Evolutionary conservation across 192 early-diverging fungal species (phyloP), one percentile per base, ranked within the genome.

Genomic region (Coemansia erecta): DNA sequence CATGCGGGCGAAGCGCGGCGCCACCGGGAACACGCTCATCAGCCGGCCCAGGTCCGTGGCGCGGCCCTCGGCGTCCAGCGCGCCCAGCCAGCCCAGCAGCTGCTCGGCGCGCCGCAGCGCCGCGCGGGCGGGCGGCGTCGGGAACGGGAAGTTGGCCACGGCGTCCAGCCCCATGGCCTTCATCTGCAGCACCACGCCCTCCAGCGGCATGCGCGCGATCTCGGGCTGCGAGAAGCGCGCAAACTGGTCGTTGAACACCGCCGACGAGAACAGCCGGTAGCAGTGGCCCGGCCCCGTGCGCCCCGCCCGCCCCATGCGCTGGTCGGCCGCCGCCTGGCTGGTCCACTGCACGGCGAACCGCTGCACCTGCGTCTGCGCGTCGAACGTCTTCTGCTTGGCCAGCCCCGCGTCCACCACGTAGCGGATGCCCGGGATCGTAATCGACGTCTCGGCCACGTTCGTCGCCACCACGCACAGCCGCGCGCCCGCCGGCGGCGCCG

Each of bases 391-490:
- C 65, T 93, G 91, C 65, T 99, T 99, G 14, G 87, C 91, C 61
- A 97, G 95, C 17, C 95, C 97, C 15, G 88, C 84, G 72, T 99
- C 97, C 7, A 99, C 89, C 4, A 99, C 97, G 64, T 98, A 97
- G 17, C 87, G 85, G 57, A 99, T 90, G 24, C 89, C 90, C 8
- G 97, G 95, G 39, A 99, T 98, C 3, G 97, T 99, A 18, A 99
- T 85, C 12, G 92, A 94, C 0, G 97, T 99, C 81, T 99, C 97
- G n/a, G 97, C 97, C 5, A 99, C 93, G 65, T 99, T 98, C 48
- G 97, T 99, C 7, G 95, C 95, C 15, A 99, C 83, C 11, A 99
- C 93, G 65, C 93, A 94, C 17, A 98, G 79, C 13, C 97, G 86
- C 14, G 86, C 85, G 33, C 95, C 95, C 14, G 86, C 78, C 8